Base-by-base conservation (phyloP, 2,329 filamentous ascomycete genomes). In the Elsinoe perseae region DNA sequence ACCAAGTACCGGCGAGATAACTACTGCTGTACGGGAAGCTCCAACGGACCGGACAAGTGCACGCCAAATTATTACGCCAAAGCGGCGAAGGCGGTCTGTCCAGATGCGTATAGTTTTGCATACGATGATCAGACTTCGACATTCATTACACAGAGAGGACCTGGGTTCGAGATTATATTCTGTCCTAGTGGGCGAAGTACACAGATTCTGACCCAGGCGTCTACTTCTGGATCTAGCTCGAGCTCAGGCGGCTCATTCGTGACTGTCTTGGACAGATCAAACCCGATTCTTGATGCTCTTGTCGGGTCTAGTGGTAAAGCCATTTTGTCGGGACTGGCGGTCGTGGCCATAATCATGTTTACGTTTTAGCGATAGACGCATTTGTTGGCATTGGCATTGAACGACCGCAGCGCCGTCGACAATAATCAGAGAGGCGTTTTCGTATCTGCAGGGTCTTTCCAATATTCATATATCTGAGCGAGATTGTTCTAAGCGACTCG, bases 51-150 rank as follows among this genome's bases (percentile, higher is more conserved):
- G 2, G 74, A 77, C 21, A 75, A 76, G 50, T 93, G 88, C 73
- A 74, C 77, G 58, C 83, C 85, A 2, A 83, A 83, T 52, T 71
- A 80, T 38, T 93, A 91, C 72, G 83, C 84, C 61, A 80, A 75
- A 58, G 75, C 76, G 9, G 86, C 87, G 54, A 93, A 95, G 73
- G 73, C 72, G 2, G 78, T 92, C 10, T 95, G 89, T 66, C 88
- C 89, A 0, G 89, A 95, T 70, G 88, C 88, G 2, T 95, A 93
- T 72, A 89, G 85, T 65, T 95, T 81, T 68, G 77, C 79, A n/a
- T 80, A 79, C 60, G 79, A 82, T 62, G 79, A 82, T 61, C 73
- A 79, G 61, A 75, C 72, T 9, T 80, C 77, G 20, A 80, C 79
- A 1, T 81, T 82, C 66, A 79, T 80, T 63, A 77, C 80, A 30